Evolutionary conservation across 192 early-diverging fungal genomes (phyloP).

Genomic region (Entomortierella chlamydospora): DNA sequence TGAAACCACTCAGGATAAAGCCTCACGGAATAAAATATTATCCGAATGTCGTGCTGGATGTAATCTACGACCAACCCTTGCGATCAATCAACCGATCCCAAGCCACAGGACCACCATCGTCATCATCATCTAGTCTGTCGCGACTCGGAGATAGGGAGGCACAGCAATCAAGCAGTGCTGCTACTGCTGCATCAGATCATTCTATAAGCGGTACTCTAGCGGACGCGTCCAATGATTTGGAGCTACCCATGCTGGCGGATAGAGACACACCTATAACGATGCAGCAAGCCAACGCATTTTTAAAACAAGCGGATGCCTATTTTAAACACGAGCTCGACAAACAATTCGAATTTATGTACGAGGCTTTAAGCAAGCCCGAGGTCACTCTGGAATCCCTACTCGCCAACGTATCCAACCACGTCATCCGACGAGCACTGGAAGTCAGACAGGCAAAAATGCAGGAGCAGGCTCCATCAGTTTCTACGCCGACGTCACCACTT

Average conservation of each 20-base stretch:
- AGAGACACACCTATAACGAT: neutral
- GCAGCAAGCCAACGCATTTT: neutral
- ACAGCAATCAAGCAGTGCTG: too few species aligned
- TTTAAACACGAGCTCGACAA: neutral
- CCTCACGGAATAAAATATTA: constrained; percentile 44
- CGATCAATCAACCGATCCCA: neutral
- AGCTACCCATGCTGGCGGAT: too few species aligned
- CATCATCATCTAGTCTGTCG: neutral
- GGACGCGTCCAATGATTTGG: too few species aligned
- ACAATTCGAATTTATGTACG: neutral
- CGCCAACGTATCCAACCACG: neutral
- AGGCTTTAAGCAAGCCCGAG: neutral
- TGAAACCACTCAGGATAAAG: constrained; percentile 3
- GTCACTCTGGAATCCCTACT: neutral
- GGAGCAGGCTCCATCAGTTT: neutral
- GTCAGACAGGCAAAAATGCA: neutral
- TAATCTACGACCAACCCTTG: constrained; percentile 15
- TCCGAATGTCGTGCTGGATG: constrained; percentile 23
- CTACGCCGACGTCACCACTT: neutral
- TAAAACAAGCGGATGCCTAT: neutral
- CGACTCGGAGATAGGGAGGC: neutral
- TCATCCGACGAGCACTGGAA: neutral
- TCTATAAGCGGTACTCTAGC: too few species aligned
- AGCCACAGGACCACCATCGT: neutral
- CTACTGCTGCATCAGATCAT: too few species aligned